Percentiles rank a stretch among this genome's conserved stretches.
phyloP scores from a whole-genome alignment of 768 basidiomycete genomes.

The Rhizopogon salebrosus region DNA sequence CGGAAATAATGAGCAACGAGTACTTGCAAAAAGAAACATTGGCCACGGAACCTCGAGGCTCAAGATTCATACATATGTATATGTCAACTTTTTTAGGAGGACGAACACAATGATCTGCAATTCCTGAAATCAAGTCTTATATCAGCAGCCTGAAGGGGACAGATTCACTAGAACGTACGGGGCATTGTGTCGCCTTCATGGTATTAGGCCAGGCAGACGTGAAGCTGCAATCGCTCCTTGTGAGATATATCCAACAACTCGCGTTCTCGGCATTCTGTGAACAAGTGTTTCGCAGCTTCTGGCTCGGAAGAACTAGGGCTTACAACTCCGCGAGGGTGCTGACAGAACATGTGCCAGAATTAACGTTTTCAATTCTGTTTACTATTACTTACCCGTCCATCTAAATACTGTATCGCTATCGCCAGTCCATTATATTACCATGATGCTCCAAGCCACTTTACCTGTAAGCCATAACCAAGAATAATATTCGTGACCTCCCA shows the following conservation, averaged over 20 bases:
- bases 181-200: background rate
- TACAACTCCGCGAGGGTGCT: background rate
- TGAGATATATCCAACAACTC: background rate
- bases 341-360: background rate
- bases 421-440: background rate
- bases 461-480: no score
- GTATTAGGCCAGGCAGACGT: background rate
- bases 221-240: background rate
- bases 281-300: background rate
- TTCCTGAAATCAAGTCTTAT: background rate
- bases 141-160: background rate
- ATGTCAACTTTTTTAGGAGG: background rate
- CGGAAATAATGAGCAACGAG: background rate
- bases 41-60: background rate
- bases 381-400: background rate
- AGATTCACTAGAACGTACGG: background rate
- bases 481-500: no score
- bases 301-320: background rate
- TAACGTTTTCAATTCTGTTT: background rate
- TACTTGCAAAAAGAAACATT: background rate
- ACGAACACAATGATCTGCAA: background rate
- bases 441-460: background rate
- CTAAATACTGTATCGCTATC: slow-evolving; percentile 1
- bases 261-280: background rate
- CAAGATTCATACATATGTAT: background rate